A percentile compares a stretch with the other conserved stretches of the same genome.
phyloP scores from a whole-genome alignment of 2,329 filamentous ascomycete genomes.

The Trichoderma brevicompactum region DNA sequence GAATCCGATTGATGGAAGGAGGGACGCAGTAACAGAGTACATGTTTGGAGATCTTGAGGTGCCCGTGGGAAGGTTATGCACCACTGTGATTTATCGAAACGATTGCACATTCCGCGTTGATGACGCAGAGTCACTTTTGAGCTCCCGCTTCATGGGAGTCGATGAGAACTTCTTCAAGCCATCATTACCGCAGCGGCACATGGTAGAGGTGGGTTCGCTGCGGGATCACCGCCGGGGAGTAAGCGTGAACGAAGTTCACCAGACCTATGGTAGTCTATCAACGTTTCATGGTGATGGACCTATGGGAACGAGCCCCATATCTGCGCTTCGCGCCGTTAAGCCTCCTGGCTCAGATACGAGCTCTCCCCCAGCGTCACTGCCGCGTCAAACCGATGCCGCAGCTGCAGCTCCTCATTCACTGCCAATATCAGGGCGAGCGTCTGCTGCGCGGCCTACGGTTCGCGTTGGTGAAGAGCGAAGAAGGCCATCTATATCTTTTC shows the following conservation, averaged over 20 bases:
- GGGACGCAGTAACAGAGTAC: constrained; percentile 67
- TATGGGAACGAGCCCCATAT: constrained; percentile 82
- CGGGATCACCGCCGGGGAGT: constrained; percentile 62
- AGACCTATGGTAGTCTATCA: constrained; percentile 86
- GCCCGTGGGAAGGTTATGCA: constrained; percentile 80
- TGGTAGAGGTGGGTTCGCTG: constrained; percentile 72
- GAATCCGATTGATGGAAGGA: constrained; percentile 45
- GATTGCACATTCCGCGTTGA: constrained; percentile 92
- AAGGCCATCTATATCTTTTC: constrained; percentile 84
- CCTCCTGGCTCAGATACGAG: constrained; percentile 64
- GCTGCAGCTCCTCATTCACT: constrained; percentile 56
- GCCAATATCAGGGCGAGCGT: constrained; percentile 50
- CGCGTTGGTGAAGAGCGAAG: constrained; percentile 61
- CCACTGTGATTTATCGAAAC: constrained; percentile 81
- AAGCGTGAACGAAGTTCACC: constrained; percentile 64
- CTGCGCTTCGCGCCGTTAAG: constrained; percentile 74
- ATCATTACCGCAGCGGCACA: constrained; percentile 59
- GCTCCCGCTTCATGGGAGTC: constrained; percentile 89
- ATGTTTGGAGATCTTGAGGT: constrained; percentile 84
- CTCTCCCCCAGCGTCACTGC: constrained; percentile 59
- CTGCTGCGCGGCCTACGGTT: constrained; percentile 42
- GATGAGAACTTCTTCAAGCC: constrained; percentile 88
- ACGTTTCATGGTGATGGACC: constrained; percentile 84
- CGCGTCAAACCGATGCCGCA: constrained; percentile 48
- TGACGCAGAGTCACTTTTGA: constrained; percentile 86